Evolutionary conservation across 139 green algal species (phyloP).

Genomic region (Chlamydomonas schloesseri): DNA sequence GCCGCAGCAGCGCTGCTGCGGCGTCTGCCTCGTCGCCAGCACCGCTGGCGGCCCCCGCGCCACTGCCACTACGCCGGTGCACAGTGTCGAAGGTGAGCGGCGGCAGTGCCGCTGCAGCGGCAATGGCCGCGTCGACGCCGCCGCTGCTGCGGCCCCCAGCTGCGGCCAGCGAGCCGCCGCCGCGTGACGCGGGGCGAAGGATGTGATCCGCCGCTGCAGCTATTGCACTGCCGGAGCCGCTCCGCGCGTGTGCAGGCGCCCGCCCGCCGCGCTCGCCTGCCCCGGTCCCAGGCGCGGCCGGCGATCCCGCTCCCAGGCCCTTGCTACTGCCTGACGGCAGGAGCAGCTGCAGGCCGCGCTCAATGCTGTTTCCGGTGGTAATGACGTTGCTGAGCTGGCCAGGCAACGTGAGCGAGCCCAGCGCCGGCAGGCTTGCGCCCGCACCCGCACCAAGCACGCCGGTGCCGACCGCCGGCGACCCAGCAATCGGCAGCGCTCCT

Average conservation of each 20-base stretch:
- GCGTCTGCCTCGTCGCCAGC: neutral
- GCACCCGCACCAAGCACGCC: neutral
- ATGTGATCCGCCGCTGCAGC: neutral
- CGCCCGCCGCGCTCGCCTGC: too few relatives aligned
- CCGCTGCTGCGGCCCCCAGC: neutral
- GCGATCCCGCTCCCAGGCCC: neutral
- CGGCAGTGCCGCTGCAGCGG: neutral
- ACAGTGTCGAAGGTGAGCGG: neutral
- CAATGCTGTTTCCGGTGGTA: constrained; percentile 38
- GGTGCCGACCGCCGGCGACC: neutral
- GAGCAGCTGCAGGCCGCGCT: constrained; percentile 14
- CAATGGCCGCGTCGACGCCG: neutral
- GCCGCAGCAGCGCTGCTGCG: neutral
- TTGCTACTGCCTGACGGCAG: neutral
- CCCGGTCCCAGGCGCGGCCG: neutral
- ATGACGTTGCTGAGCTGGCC: constrained; percentile 23
- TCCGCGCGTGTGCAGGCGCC: neutral
- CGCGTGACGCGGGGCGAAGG: neutral
- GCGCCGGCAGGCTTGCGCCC: neutral
- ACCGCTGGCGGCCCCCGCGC: too few relatives aligned
- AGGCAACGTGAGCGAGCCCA: neutral
- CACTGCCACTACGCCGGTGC: too few relatives aligned
- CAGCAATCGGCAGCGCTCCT: neutral
- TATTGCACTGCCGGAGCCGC: neutral
- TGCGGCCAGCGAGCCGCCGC: too few relatives aligned